Conservation (phyloP, 2,329 filamentous ascomycete species). For the Stachybotrys echinatus region DNA sequence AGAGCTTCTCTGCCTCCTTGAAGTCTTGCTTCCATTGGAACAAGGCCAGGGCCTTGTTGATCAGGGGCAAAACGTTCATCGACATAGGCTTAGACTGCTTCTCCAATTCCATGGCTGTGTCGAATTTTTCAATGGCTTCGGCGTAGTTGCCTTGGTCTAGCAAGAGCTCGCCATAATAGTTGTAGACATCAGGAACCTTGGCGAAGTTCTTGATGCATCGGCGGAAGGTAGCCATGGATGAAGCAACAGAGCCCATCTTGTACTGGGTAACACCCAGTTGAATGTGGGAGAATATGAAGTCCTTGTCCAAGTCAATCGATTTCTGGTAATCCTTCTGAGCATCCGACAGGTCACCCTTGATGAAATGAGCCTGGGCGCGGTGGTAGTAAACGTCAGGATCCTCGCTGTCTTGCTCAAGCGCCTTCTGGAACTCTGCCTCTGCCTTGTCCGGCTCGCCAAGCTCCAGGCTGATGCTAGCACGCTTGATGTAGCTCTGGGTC, state of each 20-base stretch:
- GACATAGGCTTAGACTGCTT: slow-evolving; percentile 87
- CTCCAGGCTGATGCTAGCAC: slow-evolving; percentile 95
- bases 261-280: slow-evolving; percentile 99
- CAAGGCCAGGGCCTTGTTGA: slow-evolving; percentile 95
- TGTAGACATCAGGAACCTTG: slow-evolving; percentile 95
- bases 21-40: slow-evolving; percentile 99
- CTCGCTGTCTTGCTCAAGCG: slow-evolving; percentile 75
- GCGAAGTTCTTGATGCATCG: slow-evolving; percentile 98
- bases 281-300: slow-evolving; percentile 99
- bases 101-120: slow-evolving; percentile 98
- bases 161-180: slow-evolving; percentile 97
- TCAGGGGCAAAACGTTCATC: slow-evolving; percentile 95
- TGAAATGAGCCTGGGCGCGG: slow-evolving; percentile 96
- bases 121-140: slow-evolving; percentile 96
- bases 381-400: slow-evolving; percentile 99
- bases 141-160: slow-evolving; percentile 94
- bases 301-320: slow-evolving; percentile 91
- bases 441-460: slow-evolving; percentile 84
- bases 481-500: slow-evolving; percentile 98
- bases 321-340: slow-evolving; percentile 99
- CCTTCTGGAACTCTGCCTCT: slow-evolving; percentile 79
- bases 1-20: slow-evolving; percentile 87
- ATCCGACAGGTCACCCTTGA: slow-evolving; percentile 86
- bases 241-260: slow-evolving; percentile 98
- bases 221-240: slow-evolving; percentile 97